Base-by-base conservation (phyloP, 495 filamentous ascomycete genomes). In the Mycothermus thermophilus region DNA sequence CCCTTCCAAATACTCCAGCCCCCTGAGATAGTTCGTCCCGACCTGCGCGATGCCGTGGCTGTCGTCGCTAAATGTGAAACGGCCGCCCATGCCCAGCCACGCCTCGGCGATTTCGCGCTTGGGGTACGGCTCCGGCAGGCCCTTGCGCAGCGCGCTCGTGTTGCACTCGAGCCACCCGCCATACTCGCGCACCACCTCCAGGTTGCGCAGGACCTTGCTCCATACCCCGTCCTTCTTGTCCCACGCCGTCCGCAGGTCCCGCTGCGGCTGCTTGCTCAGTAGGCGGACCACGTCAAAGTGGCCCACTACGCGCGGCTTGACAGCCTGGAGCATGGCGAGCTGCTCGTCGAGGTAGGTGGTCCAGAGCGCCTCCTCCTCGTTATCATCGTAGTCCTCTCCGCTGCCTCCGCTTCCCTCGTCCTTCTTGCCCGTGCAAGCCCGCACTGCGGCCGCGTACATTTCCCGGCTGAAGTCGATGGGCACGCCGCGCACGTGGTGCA, bases 221-320 rank as follows among this genome's bases (percentile, higher is more conserved):
- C 87, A 93, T 3, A 94, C 83, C 0, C 57, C 58, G n/a, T n/a
- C n/a, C n/a, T n/a, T n/a, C n/a, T n/a, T n/a, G 0, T 42, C 40
- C 52, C 64, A 71, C 49, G 41, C 48, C 23, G 39, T 37, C 37
- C 41, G 62, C 32, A 87, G 62, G 35, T 69, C 69, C 27, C 65
- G 51, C 40, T 74, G 66, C 4, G 75, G 74, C 18, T 80, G 65
- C 42, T 75, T 69, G 44, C 78, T 83, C 50, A 83, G 71, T 42
- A 97, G 57, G 24, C 88, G 60, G 38, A 96, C 83, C 21, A 97
- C 62, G 60, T 97, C 90, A 56, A 95, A 92, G 57, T 97, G 90
- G 8, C 85, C 90, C 12, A 97, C 77, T 11, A 96, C 71, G 8
- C 72, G 70, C 24, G 92, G 92, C 51, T 64, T 65, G 39, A 92